Percentiles rank a stretch among this genome's conserved stretches.
These are phyloP conservation scores for Malassezia pachydermatis DNA, from an alignment of 1,284 basidiomycete genomes.

Conservation along the genomic window DNA sequence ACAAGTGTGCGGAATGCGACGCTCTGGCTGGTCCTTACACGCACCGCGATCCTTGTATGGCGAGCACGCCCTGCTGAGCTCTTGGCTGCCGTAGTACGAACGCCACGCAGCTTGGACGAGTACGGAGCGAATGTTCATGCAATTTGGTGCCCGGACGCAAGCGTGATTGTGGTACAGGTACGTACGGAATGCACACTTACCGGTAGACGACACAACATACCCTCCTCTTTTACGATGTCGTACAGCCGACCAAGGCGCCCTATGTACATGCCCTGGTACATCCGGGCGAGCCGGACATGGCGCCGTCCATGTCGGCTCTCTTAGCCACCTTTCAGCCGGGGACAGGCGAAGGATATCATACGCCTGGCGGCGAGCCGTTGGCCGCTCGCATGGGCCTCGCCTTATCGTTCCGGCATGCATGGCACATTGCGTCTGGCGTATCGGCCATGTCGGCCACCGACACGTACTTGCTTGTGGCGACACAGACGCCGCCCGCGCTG, in stretches of 20 bases:
- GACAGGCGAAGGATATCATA: constrained; percentile 27
- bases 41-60: constrained; percentile 31
- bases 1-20: constrained; percentile 28
- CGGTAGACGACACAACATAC: constrained; percentile 1
- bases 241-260: background rate
- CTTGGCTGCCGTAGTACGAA: constrained; percentile 33
- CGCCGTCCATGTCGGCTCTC: constrained; percentile 25
- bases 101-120: constrained; percentile 30
- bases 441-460: constrained; percentile 23
- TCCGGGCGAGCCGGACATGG: background rate
- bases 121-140: constrained; percentile 36
- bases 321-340: constrained; percentile 28
- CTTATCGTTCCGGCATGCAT: constrained; percentile 33
- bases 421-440: constrained; percentile 40
- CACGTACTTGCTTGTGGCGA: constrained; percentile 37
- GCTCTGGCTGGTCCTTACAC: constrained; percentile 32
- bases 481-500: constrained; percentile 31
- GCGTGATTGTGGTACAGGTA: constrained; percentile 21
- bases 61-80: constrained; percentile 35
- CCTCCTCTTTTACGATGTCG: constrained; percentile 16
- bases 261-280: background rate
- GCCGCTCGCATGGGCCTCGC: constrained; percentile 20
- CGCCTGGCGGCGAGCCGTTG: background rate
- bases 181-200: no score
- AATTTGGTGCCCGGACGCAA: constrained; percentile 32